A percentile compares a stretch with the other conserved stretches of the same genome.
These are phyloP conservation scores for Pichia sp. DNA, from an alignment of 1,139 yeast species.

Conservation along the genomic window DNA sequence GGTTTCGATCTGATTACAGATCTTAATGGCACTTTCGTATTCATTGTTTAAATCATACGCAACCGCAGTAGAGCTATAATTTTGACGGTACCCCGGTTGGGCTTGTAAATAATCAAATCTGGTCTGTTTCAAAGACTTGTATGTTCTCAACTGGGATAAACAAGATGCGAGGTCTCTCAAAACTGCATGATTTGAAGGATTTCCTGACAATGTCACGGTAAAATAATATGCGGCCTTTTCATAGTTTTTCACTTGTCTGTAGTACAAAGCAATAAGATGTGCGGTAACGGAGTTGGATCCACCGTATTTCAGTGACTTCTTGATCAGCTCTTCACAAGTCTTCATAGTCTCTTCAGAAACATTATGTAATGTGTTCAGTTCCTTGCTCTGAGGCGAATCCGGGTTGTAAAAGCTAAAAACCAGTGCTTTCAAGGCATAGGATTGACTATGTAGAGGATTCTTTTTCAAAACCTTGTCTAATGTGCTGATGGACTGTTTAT, in stretches of 20 bases:
- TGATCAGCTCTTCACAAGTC: slow-evolving; percentile 59
- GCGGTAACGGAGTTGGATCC: slow-evolving; percentile 56
- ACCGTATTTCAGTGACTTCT: slow-evolving; percentile 53
- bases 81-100: slow-evolving; percentile 79
- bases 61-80: slow-evolving; percentile 86
- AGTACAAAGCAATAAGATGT: slow-evolving; percentile 82
- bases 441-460: slow-evolving; percentile 68
- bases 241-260: slow-evolving; percentile 62
- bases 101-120: slow-evolving; percentile 65
- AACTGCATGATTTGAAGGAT: slow-evolving; percentile 71
- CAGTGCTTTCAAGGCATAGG: slow-evolving; percentile 80
- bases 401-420: slow-evolving; percentile 22
- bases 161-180: slow-evolving; percentile 74
- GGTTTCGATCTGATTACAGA: slow-evolving; percentile 67
- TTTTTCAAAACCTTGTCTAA: slow-evolving; percentile 75
- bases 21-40: slow-evolving; percentile 57
- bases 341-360: slow-evolving; percentile 37
- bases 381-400: slow-evolving; percentile 6
- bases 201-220: slow-evolving; percentile 67
- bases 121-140: slow-evolving; percentile 49
- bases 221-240: slow-evolving; percentile 76
- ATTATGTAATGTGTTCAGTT: slow-evolving; percentile 21
- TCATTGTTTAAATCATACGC: slow-evolving; percentile 77
- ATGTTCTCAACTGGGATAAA: slow-evolving; percentile 77
- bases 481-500: slow-evolving; percentile 73